Conservation (phyloP, 768 basidiomycete species). For the Rhizopogon vulgaris region DNA sequence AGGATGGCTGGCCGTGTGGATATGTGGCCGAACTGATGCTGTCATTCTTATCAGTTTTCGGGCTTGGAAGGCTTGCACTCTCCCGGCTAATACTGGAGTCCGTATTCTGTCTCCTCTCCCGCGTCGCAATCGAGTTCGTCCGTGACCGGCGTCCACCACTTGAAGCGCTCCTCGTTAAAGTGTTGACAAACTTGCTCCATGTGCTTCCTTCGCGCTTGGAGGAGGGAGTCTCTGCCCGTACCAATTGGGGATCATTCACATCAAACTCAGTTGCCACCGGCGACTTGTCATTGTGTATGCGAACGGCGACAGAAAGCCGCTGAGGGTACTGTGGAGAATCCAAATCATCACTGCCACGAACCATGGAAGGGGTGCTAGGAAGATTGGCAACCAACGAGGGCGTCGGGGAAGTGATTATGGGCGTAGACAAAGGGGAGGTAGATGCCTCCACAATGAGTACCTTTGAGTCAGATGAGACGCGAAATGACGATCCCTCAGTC, state of each 20-base stretch:
- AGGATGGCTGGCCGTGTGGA: constrained; percentile 53
- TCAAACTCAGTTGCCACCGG: constrained; percentile 45
- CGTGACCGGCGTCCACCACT: constrained; percentile 70
- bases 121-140: constrained; percentile 66
- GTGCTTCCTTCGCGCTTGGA: constrained; percentile 57
- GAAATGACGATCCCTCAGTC: constrained; percentile 48
- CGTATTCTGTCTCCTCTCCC: constrained; percentile 61
- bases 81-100: constrained; percentile 72
- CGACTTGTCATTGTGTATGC: constrained; percentile 55
- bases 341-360: constrained; percentile 40
- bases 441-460: constrained; percentile 61
- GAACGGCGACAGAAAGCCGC: constrained; percentile 57
- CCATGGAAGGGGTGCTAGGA: constrained; percentile 34
- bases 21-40: constrained; percentile 24
- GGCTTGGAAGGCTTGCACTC: constrained; percentile 64
- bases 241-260: constrained; percentile 39
- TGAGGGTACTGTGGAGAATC: constrained; percentile 55
- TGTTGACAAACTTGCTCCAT: constrained; percentile 71
- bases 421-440: constrained; percentile 45
- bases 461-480: constrained; percentile 53
- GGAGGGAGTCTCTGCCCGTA: constrained; percentile 36
- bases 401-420: constrained; percentile 41
- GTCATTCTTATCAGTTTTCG: constrained; percentile 52
- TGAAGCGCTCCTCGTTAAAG: constrained; percentile 61
- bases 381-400: constrained; percentile 42